phyloP scores from a whole-genome alignment of 768 basidiomycete species.

The Podaxis rugospora region DNA sequence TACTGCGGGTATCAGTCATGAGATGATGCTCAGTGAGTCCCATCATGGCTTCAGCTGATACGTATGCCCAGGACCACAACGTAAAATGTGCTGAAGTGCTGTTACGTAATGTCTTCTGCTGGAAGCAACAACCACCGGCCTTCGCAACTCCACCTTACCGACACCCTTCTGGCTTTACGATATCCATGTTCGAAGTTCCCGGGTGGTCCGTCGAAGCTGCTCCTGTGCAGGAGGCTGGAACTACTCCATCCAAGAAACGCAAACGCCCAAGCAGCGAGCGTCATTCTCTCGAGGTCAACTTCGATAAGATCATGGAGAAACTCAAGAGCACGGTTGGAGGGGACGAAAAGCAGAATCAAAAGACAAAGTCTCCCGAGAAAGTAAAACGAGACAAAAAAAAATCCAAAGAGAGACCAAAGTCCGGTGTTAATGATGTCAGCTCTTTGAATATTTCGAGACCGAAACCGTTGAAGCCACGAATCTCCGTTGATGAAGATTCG shows the following conservation, averaged over 20 bases:
- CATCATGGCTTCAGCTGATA: background rate
- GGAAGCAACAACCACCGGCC: background rate
- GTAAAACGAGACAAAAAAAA: constrained; percentile 16
- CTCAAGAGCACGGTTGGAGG: constrained; percentile 23
- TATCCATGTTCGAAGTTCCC: constrained; percentile 50
- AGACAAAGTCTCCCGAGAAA: constrained; percentile 14
- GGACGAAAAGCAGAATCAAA: constrained; percentile 19
- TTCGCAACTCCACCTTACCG: background rate
- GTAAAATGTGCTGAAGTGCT: too few relatives aligned
- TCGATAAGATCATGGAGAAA: constrained; percentile 58
- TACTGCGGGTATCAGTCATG: background rate
- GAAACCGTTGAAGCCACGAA: constrained; percentile 17
- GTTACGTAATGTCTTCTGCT: background rate
- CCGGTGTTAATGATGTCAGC: background rate
- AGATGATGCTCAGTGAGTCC: background rate
- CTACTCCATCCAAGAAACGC: constrained; percentile 46
- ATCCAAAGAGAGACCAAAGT: constrained; percentile 12
- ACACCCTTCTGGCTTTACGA: background rate
- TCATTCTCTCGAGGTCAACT: constrained; percentile 41
- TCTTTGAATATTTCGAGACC: constrained; percentile 17
- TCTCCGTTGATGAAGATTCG: constrained; percentile 14
- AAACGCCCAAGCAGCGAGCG: constrained; percentile 39
- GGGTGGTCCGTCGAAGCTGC: constrained; percentile 57
- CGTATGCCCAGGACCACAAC: too few relatives aligned
- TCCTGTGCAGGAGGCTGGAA: constrained; percentile 31